Conservation (phyloP, 306 rosid genomes). For the Cucurbita argyrosperma region DNA sequence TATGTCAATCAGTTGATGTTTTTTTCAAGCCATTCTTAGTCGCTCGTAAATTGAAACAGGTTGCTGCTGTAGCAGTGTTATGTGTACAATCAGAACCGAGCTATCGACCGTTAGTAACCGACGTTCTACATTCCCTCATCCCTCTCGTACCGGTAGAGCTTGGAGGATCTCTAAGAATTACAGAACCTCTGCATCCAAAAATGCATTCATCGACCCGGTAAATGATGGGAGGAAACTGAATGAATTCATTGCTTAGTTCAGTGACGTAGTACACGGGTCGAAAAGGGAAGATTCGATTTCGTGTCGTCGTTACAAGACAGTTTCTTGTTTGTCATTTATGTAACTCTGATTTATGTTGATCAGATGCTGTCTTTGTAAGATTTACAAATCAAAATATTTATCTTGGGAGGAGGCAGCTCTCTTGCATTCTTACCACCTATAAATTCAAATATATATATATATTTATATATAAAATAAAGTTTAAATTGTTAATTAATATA, state of each 20-base stretch:
- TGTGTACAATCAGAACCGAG: slow-evolving; percentile 90
- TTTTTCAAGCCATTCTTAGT: neutral
- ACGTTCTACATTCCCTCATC: slow-evolving; percentile 81
- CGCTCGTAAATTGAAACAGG: slow-evolving; percentile 25
- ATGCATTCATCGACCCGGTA: neutral
- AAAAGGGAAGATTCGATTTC: neutral
- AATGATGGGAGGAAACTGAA: neutral
- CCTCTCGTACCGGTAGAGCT: slow-evolving; percentile 71
- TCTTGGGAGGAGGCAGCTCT: no score
- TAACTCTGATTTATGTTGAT: neutral
- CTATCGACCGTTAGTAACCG: slow-evolving; percentile 79
- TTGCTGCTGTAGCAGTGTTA: slow-evolving; percentile 89
- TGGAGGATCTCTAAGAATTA: slow-evolving; percentile 69
- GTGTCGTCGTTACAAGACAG: neutral
- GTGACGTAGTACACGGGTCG: neutral
- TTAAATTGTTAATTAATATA: no score
- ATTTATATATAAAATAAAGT: no score
- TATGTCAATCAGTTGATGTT: neutral
- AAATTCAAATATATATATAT: no score
- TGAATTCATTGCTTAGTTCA: neutral
- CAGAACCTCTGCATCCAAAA: slow-evolving; percentile 19
- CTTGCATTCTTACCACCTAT: no score
- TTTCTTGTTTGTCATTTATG: neutral
- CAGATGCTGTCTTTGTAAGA: neutral
- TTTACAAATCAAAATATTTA: neutral